Conservation (phyloP, 164 flowering plant species). For the Vitis cinerea region DNA sequence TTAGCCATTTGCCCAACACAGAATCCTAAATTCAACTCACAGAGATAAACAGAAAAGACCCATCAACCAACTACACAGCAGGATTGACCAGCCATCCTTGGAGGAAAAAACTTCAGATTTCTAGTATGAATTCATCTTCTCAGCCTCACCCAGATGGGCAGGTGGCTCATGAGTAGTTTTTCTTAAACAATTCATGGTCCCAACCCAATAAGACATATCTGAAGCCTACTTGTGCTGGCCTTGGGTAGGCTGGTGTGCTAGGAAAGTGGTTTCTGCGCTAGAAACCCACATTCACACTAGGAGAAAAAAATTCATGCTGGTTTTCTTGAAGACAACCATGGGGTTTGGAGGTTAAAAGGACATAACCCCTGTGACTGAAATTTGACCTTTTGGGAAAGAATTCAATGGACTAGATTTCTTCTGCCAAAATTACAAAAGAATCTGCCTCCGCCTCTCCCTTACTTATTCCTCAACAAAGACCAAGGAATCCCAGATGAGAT, state of each 20-base stretch:
- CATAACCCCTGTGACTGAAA: not conserved
- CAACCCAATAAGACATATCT: not conserved
- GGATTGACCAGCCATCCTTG: not conserved
- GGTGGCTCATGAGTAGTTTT: not conserved
- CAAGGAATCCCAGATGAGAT: not conserved
- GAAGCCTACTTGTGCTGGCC: too few species aligned
- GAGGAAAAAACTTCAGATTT: conserved; percentile 1
- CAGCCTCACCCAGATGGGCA: not conserved
- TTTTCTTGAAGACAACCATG: not conserved
- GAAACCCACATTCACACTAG: not conserved
- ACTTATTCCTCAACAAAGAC: not conserved
- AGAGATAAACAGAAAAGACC: not conserved
- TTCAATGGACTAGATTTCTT: too few species aligned
- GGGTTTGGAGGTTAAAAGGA: not conserved
- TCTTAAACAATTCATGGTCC: not conserved
- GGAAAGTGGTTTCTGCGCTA: not conserved
- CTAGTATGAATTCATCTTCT: conserved; percentile 5
- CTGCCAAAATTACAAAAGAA: conserved; percentile 1
- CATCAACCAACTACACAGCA: not conserved
- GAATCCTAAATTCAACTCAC: conserved; percentile 6
- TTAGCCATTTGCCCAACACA: conserved; percentile 38
- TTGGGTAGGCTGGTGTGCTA: too few species aligned
- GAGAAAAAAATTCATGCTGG: not conserved
- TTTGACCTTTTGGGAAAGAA: not conserved
- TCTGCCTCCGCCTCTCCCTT: not conserved